Evolutionary conservation across 176 grass and related monocot genomes (phyloP), one percentile per base, ranked within the genome.

Genomic region (Tillandsia leiboldiana): DNA sequence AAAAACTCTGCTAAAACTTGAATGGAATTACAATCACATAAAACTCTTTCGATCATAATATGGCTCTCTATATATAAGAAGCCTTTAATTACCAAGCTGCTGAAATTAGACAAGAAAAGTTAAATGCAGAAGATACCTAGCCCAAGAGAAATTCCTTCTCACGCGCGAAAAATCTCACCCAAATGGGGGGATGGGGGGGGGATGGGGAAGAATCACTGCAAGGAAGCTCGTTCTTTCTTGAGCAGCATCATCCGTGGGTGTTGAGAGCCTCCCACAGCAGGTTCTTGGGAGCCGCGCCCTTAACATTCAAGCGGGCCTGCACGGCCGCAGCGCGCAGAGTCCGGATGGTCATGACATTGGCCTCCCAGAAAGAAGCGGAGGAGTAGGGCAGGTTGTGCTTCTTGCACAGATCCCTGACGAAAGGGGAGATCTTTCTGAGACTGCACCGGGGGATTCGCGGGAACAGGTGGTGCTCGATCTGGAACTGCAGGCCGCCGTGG

Each of bases 391-490:
- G 67, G 1, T 80, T 80, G 12, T 99, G 94, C 77, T 99, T 99
- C 90, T 90, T 93, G 84, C 94, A 99, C 7, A 99, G 83, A 48
- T 99, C 94, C 0, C 64, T 88, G 12, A 93, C 94, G 3, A 84
- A 52, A 0, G 94, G 94, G 1, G 87, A 57, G 8, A 99, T 51
- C 73, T 66, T 90, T 6, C 94, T 70, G 9, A 80, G 73, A 49
- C 93, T 90, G 70, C 87, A 93, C 15, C 90, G 73, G 12, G 90
- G 94, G 1, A 99, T 79, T 54, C 94, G 82, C 51, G 94, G 94
- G 8, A 99, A 99, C 9, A 99, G 53, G 66, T 99, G 94, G 94
- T 99, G 94, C 78, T 93, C 94, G 47, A 88, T 72, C 79, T 99
- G 94, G 72, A 90, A 99, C 10, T 99, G 94, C 70, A 99, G 71